Percentiles rank a stretch among this genome's conserved stretches.
These are phyloP conservation scores for Microbotryum lychnidis-dioicae DNA, from an alignment of 1,284 basidiomycete genomes.

Conservation along the genomic window DNA sequence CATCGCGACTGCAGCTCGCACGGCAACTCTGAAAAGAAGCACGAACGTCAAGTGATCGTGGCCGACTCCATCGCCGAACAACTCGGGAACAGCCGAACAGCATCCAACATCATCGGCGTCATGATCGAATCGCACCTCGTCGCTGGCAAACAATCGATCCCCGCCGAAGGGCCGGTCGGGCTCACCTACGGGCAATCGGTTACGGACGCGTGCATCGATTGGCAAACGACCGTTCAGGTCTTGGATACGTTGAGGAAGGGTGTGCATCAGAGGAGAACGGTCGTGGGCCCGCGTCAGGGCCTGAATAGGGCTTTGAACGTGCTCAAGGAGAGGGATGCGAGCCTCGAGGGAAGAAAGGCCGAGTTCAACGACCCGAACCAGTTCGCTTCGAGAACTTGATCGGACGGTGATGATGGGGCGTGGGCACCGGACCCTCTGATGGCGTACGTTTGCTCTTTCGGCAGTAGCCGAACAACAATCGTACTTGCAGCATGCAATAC, in stretches of 20 bases:
- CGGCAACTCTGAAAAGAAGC: slow-evolving; percentile 55
- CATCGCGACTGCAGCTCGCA: slow-evolving; percentile 55
- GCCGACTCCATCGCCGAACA: slow-evolving; percentile 50
- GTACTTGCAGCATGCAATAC: background rate
- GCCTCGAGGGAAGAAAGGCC: slow-evolving; percentile 8
- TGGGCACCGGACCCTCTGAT: background rate
- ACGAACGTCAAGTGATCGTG: slow-evolving; percentile 50
- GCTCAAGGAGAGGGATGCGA: slow-evolving; percentile 12
- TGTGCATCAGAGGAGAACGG: slow-evolving; percentile 59
- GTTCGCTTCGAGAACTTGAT: background rate
- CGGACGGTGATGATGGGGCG: background rate
- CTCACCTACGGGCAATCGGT: slow-evolving; percentile 83
- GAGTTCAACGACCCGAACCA: slow-evolving; percentile 25
- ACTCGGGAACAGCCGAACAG: slow-evolving; percentile 62
- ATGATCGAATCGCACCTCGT: slow-evolving; percentile 95
- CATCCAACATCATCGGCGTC: slow-evolving; percentile 78
- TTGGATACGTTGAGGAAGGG: slow-evolving; percentile 73
- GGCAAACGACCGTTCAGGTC: slow-evolving; percentile 72
- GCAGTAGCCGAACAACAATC: background rate
- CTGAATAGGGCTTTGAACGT: slow-evolving; percentile 17
- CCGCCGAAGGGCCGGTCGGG: slow-evolving; percentile 62
- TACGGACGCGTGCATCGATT: slow-evolving; percentile 75
- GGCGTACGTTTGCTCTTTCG: too few relatives aligned
- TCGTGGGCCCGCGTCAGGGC: slow-evolving; percentile 9
- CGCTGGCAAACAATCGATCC: slow-evolving; percentile 78